phyloP scores from a whole-genome alignment of 805 yeast genomes.

The Yarrowia deformans region DNA sequence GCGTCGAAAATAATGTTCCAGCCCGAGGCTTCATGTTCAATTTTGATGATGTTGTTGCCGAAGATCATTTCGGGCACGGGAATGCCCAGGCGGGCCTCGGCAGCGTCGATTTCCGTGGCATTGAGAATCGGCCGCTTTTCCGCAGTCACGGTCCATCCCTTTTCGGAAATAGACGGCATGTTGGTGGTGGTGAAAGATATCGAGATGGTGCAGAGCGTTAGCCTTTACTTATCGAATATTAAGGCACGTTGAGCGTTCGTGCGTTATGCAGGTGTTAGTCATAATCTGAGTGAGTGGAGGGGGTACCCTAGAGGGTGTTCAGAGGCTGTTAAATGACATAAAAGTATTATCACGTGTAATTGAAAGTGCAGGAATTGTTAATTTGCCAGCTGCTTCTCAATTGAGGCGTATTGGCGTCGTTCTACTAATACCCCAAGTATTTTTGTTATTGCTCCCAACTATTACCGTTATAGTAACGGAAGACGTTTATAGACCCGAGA shows the following conservation, averaged over 20 bases:
- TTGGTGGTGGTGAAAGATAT: neutral
- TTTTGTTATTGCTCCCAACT: no score
- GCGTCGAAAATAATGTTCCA: constrained; percentile 73
- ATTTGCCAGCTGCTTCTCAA: no score
- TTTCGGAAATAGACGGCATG: constrained; percentile 30
- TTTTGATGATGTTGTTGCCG: constrained; percentile 74
- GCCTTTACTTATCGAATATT: constrained; percentile 12
- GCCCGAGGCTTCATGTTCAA: constrained; percentile 54
- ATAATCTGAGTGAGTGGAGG: constrained; percentile 1
- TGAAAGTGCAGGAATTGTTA: no score
- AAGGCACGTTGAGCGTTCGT: constrained; percentile 6
- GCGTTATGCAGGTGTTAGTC: neutral
- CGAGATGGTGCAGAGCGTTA: neutral
- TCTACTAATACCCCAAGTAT: no score
- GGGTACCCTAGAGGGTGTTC: no score
- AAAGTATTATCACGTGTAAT: no score
- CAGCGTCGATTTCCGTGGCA: constrained; percentile 72
- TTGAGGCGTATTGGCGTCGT: no score
- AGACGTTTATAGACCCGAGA: no score
- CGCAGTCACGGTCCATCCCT: constrained; percentile 78
- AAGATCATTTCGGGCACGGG: constrained; percentile 98
- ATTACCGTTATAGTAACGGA: no score
- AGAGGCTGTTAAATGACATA: no score
- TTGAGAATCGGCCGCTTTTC: constrained; percentile 78
- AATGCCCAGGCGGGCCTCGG: constrained; percentile 67